Conservation (phyloP, 2,329 filamentous ascomycete species). For the Penicillium sp. region DNA sequence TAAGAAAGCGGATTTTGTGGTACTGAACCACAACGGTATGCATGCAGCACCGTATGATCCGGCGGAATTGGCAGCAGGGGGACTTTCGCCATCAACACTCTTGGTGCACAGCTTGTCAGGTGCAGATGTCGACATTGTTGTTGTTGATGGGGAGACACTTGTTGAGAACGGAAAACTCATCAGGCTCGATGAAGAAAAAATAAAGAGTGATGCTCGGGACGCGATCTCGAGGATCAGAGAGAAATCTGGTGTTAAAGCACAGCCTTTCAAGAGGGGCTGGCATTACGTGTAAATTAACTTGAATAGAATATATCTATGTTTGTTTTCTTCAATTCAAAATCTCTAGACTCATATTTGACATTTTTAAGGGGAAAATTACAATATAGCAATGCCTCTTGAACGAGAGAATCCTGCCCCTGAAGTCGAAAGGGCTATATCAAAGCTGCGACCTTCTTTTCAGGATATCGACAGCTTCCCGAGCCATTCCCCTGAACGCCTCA, state of each 20-base stretch:
- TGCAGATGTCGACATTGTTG: background rate
- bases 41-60: background rate
- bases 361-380: background rate
- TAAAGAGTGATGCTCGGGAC: background rate
- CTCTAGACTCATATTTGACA: background rate
- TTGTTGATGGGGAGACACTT: background rate
- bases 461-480: background rate
- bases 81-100: background rate
- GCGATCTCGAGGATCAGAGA: background rate
- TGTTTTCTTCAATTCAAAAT: background rate
- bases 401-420: too few species aligned
- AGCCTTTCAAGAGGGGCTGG: background rate
- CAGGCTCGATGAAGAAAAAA: background rate
- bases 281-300: background rate
- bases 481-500: background rate
- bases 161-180: background rate
- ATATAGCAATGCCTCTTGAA: background rate
- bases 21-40: background rate
- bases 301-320: background rate
- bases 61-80: background rate
- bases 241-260: background rate
- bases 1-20: background rate
- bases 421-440: background rate
- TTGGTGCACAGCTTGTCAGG: background rate
- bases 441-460: background rate